Base-by-base conservation (phyloP, 1,284 basidiomycete genomes). In the Inonotus hispidus region DNA sequence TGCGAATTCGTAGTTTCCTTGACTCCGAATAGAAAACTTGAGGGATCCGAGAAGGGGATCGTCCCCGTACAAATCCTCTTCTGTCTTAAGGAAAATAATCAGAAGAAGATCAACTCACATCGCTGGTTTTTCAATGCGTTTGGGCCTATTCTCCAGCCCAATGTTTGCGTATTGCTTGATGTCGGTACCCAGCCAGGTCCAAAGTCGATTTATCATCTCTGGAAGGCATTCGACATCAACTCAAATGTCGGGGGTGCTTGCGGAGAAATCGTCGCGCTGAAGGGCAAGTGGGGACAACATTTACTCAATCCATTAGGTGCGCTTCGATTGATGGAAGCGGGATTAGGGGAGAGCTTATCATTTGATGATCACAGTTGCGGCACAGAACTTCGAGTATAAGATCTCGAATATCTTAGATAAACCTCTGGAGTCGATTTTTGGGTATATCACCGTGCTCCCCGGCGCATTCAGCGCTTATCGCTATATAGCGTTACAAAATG, bases 141-240 rank as follows among this genome's bases (percentile, higher is more conserved):
- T 69, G 88, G 88, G 0, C 83, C 87, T 1, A 81, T 92, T 53
- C 77, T 92, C 37, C 80, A 88, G 64, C 91, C 90, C 25, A 97
- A 96, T 70, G 93, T 98, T 43, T 97, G 94, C 71, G 85, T 98
- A 8, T 81, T 99, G 23, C 84, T 98, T 47, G 95, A 98, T 69
- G 95, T 97, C 21, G 96, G 95, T 1, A 98, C 95, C 0, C 87
- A 89, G 81, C 95, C 95, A 0, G 92, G 92, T 2, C 85, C 89
- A 7, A 92, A 87, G 49, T 88, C 85, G 16, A 95, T 98, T 69
- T 98, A 98, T 73, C 92, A 97, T 69, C 77, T 98, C 10, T 98
- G 95, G 95, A 97, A 98, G 74, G 90, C 93, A 3, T 98, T 98
- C 65, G 95, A 98, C 71, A 90, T 95, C 74, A 95, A 97, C 74